phyloP scores from a whole-genome alignment of 805 yeast species.

The Vanderwaltozyma verrucispora region DNA sequence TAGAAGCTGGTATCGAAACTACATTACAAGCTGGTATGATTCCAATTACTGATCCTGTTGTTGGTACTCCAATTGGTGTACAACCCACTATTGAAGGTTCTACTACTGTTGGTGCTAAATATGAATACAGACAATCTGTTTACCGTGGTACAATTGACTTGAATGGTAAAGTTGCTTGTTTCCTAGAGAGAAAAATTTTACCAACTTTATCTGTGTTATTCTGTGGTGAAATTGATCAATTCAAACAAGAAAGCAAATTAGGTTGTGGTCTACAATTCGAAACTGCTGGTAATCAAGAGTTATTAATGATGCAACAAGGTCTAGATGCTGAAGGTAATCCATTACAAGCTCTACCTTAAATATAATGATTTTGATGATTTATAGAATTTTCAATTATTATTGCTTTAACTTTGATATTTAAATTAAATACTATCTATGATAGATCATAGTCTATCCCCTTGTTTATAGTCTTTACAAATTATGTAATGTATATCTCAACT shows the following conservation, averaged over 20 bases:
- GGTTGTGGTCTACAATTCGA: conserved; percentile 96
- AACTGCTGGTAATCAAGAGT: conserved; percentile 88
- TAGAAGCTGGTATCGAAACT: conserved; percentile 91
- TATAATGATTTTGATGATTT: not conserved
- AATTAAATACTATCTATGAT: too few species aligned
- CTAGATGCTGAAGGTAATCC: conserved; percentile 82
- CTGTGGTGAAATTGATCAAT: conserved; percentile 88
- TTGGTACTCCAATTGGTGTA: conserved; percentile 71
- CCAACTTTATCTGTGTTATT: conserved; percentile 85
- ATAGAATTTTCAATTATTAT: too few species aligned
- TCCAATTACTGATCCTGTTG: conserved; percentile 64
- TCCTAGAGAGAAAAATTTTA: conserved; percentile 85
- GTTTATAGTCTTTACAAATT: not conserved
- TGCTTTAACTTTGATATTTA: too few species aligned
- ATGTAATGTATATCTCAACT: not conserved
- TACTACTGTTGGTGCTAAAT: conserved; percentile 93
- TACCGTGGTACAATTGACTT: conserved; percentile 94
- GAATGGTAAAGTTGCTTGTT: conserved; percentile 79
- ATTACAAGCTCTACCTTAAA: conserved; percentile 65
- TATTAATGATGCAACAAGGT: conserved; percentile 85
- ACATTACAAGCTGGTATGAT: conserved; percentile 65
- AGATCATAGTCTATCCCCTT: not conserved
- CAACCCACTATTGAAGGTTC: conserved; percentile 83
- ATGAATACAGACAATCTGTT: conserved; percentile 92
- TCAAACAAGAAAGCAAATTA: conserved; percentile 62